A percentile compares a stretch with the other conserved stretches of the same genome.
These are phyloP conservation scores for Pholiota molesta DNA, from an alignment of 768 basidiomycete species.

Conservation along the genomic window DNA sequence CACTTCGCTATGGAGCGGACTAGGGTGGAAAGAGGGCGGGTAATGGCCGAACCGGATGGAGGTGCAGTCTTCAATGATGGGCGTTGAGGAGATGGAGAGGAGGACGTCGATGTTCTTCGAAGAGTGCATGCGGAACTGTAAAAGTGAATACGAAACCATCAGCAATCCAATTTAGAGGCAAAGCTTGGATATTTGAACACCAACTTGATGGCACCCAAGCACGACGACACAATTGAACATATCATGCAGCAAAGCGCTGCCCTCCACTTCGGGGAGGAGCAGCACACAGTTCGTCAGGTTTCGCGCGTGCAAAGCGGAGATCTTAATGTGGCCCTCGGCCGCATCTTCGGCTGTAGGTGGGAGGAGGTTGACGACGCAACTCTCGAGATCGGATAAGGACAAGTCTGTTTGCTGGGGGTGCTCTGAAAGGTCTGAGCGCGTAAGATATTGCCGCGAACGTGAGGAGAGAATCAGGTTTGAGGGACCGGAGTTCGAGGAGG, in stretches of 20 bases:
- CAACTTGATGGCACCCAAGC: constrained; percentile 82
- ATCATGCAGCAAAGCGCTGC: constrained; percentile 76
- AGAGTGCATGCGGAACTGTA: constrained; percentile 86
- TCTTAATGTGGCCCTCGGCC: constrained; percentile 19
- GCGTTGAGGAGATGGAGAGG: constrained; percentile 67
- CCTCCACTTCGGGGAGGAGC: constrained; percentile 63
- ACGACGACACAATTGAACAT: constrained; percentile 65
- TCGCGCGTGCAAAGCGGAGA: constrained; percentile 68
- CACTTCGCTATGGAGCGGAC: constrained; percentile 21
- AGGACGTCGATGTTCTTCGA: constrained; percentile 68
- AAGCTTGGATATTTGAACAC: constrained; percentile 4
- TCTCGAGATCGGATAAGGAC: constrained; percentile 64
- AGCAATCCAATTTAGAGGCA: not conserved
- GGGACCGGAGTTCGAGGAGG: constrained; percentile 19
- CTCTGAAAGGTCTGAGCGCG: constrained; percentile 39
- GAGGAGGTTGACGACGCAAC: constrained; percentile 74
- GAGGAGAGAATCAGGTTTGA: constrained; percentile 47
- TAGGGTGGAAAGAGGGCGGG: constrained; percentile 40
- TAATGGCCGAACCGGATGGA: constrained; percentile 67
- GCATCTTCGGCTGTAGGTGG: constrained; percentile 15
- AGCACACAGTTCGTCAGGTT: constrained; percentile 63
- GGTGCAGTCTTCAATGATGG: constrained; percentile 79
- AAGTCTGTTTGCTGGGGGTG: constrained; percentile 50
- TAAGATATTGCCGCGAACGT: constrained; percentile 49
- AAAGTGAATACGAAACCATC: not conserved